Conservation (phyloP, 345 rosid species). For the Microcos paniculata region DNA sequence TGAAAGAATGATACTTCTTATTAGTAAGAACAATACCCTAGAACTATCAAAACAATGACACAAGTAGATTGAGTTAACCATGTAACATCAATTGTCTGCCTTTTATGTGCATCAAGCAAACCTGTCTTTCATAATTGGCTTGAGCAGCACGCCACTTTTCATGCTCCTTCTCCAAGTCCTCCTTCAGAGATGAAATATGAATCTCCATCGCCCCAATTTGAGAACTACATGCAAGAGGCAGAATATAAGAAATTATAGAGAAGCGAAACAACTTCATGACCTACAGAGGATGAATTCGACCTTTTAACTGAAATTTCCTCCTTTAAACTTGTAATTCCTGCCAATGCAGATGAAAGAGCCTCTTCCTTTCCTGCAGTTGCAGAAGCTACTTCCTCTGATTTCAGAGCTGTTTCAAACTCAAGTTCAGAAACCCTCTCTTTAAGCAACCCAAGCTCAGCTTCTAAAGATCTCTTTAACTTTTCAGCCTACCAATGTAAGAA, state of each 20-base stretch:
- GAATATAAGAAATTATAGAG: constrained; percentile 15
- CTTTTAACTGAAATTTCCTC: constrained; percentile 63
- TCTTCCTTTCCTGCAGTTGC: constrained; percentile 68
- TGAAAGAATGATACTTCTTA: neutral
- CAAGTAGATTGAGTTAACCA: neutral
- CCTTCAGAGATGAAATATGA: constrained; percentile 61
- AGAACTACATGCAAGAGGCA: constrained; percentile 51
- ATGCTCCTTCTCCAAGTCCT: constrained; percentile 70
- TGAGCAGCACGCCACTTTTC: constrained; percentile 79
- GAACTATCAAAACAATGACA: neutral
- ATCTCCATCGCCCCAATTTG: constrained; percentile 61
- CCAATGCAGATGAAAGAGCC: constrained; percentile 60
- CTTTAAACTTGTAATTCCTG: constrained; percentile 65
- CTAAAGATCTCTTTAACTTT: constrained; percentile 60
- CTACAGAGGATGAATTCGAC: constrained; percentile 35
- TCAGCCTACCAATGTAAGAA: constrained; percentile 52
- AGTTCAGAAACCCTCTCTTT: constrained; percentile 72
- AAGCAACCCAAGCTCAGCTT: constrained; percentile 67
- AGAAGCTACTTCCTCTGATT: constrained; percentile 67
- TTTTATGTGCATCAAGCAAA: constrained; percentile 15
- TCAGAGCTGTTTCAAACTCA: constrained; percentile 60
- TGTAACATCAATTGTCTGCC: neutral
- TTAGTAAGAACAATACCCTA: neutral
- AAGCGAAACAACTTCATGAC: constrained; percentile 7
- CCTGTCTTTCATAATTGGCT: constrained; percentile 97